Conservation (phyloP, 441 rosid species). For the Gossypium armourianum region DNA sequence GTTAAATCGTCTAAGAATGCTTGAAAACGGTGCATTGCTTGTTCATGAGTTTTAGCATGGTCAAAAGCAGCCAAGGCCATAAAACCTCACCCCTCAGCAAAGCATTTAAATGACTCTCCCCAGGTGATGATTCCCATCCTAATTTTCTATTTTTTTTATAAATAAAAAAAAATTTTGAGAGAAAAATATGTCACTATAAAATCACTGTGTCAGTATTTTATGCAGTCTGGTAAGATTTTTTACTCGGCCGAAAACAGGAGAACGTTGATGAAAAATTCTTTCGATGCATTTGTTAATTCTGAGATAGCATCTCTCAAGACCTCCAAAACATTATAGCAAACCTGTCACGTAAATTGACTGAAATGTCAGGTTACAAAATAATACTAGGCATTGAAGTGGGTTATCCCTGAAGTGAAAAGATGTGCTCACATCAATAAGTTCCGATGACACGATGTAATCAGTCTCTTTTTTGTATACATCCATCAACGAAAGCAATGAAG, state of each 20-base stretch:
- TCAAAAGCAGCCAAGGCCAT: neutral
- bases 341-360: neutral
- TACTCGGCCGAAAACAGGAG: neutral
- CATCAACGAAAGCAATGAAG: constrained; percentile 70
- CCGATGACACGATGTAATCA: constrained; percentile 18
- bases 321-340: neutral
- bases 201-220: neutral
- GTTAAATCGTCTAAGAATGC: neutral
- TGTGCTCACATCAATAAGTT: neutral
- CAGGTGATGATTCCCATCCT: neutral
- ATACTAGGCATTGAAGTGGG: neutral
- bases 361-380: neutral
- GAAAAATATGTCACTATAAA: neutral
- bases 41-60: neutral
- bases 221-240: neutral
- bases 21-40: neutral
- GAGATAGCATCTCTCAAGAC: neutral
- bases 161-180: neutral
- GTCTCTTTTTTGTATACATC: constrained; percentile 59
- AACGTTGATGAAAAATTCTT: neutral
- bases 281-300: neutral
- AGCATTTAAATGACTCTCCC: neutral
- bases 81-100: neutral
- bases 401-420: neutral
- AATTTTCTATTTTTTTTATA: neutral